These are phyloP conservation scores for Cladobotryum protrusum DNA, from an alignment of 2,329 filamentous ascomycete species.

Conservation along the genomic window DNA sequence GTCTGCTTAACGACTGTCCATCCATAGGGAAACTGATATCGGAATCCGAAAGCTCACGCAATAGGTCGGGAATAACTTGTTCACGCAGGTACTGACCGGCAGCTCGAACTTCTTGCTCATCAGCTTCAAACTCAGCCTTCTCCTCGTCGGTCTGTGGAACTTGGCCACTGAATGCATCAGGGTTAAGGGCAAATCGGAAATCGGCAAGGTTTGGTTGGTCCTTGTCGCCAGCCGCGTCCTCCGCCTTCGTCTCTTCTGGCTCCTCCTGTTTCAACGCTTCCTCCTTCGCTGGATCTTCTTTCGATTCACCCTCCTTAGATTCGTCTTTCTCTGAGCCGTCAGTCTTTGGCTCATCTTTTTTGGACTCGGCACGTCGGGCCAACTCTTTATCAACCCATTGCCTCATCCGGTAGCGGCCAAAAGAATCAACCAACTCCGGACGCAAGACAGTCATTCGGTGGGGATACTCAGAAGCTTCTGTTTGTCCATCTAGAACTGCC, in stretches of 20 bases:
- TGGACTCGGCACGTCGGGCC: conserved; percentile 47
- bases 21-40: conserved; percentile 99
- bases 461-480: conserved; percentile 59
- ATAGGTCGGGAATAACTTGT: conserved; percentile 74
- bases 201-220: conserved; percentile 76
- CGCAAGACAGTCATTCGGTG: conserved; percentile 94
- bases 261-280: conserved; percentile 13
- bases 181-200: conserved; percentile 86
- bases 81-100: conserved; percentile 73
- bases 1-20: conserved; percentile 78
- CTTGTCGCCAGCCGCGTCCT: conserved; percentile 17
- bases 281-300: conserved; percentile 23
- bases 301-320: conserved; percentile 29
- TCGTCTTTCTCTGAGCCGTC: conserved; percentile 30
- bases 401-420: conserved; percentile 78
- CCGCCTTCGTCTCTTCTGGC: conserved; percentile 9
- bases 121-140: conserved; percentile 72
- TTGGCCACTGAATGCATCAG: conserved; percentile 92
- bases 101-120: conserved; percentile 82
- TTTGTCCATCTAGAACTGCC: conserved; percentile 39
- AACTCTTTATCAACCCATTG: conserved; percentile 81
- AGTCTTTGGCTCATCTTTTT: conserved; percentile 27
- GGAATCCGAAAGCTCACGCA: conserved; percentile 82
- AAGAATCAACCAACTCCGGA: conserved; percentile 81
- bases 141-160: conserved; percentile 84